These are phyloP conservation scores for Pichia cactophila DNA, from an alignment of 1,139 yeast species.

Conservation along the genomic window DNA sequence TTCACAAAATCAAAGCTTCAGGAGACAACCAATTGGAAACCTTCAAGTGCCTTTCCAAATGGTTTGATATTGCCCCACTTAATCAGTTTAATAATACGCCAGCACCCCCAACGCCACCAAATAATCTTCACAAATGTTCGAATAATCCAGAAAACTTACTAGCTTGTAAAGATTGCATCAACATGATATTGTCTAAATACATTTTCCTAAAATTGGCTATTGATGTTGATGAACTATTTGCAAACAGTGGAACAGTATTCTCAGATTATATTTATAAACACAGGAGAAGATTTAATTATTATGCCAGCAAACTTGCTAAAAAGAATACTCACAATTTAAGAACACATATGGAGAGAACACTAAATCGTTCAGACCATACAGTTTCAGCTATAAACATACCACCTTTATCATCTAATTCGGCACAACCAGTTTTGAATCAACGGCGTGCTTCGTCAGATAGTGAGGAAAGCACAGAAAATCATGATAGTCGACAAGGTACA, in stretches of 20 bases:
- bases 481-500: neutral
- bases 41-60: constrained; percentile 23
- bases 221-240: constrained; percentile 17
- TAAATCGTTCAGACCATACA: neutral
- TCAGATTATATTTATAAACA: constrained; percentile 12
- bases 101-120: constrained; percentile 29
- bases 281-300: constrained; percentile 9
- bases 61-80: constrained; percentile 30
- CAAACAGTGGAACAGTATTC: constrained; percentile 1
- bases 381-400: neutral
- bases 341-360: neutral
- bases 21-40: constrained; percentile 4
- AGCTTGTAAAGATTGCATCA: constrained; percentile 25
- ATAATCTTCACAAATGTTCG: constrained; percentile 16
- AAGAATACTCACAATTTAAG: neutral
- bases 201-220: constrained; percentile 24
- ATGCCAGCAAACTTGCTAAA: constrained; percentile 2
- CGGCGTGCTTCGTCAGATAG: neutral
- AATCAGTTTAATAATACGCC: constrained; percentile 26
- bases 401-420: neutral
- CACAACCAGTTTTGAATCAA: neutral
- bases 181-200: constrained; percentile 18
- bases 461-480: neutral
- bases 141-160: constrained; percentile 28
- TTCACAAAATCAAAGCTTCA: constrained; percentile 13